These are phyloP conservation scores for Hypericum perforatum DNA, from an alignment of 345 rosid genomes.

Conservation along the genomic window DNA sequence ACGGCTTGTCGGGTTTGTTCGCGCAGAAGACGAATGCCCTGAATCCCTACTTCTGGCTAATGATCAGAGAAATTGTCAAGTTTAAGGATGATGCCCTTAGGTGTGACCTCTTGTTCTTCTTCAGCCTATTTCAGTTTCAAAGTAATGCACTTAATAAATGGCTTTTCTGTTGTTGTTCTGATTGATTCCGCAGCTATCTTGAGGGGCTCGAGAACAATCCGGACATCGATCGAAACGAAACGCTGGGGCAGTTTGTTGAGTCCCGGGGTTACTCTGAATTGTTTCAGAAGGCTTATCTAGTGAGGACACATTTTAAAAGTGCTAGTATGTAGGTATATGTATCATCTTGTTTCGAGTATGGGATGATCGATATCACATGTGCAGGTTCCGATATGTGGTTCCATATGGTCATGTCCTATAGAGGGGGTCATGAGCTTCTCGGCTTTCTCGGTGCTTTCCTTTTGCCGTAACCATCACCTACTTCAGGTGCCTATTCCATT, in stretches of 20 bases:
- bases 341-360: too few relatives aligned
- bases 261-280: conserved; percentile 65
- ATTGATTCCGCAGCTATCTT: conserved; percentile 38
- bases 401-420: conserved; percentile 80
- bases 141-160: neutral
- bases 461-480: conserved; percentile 74
- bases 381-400: conserved; percentile 80
- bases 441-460: conserved; percentile 74
- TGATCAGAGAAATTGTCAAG: conserved; percentile 60
- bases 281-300: conserved; percentile 83
- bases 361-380: neutral
- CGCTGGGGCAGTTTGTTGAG: conserved; percentile 55
- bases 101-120: conserved; percentile 15
- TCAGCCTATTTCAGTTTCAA: neutral
- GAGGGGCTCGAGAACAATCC: conserved; percentile 58
- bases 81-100: conserved; percentile 59
- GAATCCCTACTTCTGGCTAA: conserved; percentile 71
- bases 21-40: conserved; percentile 55
- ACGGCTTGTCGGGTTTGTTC: conserved; percentile 60
- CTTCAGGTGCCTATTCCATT: conserved; percentile 52
- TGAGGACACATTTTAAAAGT: too few relatives aligned
- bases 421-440: conserved; percentile 71
- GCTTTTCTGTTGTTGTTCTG: neutral
- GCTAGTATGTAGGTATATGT: too few relatives aligned
- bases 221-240: conserved; percentile 47